Conservation (phyloP, 2,329 filamentous ascomycete species). For the Colletotrichum sp. region DNA sequence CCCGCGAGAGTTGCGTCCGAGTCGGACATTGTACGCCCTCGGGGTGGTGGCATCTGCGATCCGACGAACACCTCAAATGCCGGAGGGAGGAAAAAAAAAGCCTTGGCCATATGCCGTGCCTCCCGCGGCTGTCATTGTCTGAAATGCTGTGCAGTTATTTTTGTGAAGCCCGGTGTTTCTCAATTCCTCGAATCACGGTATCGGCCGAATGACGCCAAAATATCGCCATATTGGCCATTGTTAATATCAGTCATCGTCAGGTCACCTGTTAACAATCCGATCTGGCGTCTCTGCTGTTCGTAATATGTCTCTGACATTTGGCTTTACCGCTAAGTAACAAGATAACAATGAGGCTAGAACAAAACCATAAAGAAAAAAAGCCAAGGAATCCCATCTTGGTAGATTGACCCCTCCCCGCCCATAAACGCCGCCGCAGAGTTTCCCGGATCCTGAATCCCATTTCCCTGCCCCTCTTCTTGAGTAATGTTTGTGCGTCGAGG, state of each 20-base stretch:
- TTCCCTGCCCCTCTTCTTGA: not conserved
- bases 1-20: not conserved
- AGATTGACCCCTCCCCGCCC: not conserved
- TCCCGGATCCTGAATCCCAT: not conserved
- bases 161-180: not conserved
- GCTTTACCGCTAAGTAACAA: not conserved
- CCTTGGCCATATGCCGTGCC: not conserved
- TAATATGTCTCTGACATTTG: not conserved
- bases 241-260: not conserved
- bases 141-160: not conserved
- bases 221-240: not conserved
- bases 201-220: not conserved
- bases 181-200: not conserved
- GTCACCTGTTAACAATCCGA: not conserved
- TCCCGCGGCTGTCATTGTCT: not conserved
- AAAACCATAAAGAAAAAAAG: not conserved
- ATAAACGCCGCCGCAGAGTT: not conserved
- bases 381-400: not conserved
- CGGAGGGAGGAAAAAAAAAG: not conserved
- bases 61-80: not conserved
- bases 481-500: not conserved
- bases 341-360: not conserved
- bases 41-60: not conserved
- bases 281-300: not conserved
- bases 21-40: not conserved